Evolutionary conservation across 306 rosid species (phyloP), one percentile per base, ranked within the genome.

Genomic region (Pterocarpus macrocarpus): DNA sequence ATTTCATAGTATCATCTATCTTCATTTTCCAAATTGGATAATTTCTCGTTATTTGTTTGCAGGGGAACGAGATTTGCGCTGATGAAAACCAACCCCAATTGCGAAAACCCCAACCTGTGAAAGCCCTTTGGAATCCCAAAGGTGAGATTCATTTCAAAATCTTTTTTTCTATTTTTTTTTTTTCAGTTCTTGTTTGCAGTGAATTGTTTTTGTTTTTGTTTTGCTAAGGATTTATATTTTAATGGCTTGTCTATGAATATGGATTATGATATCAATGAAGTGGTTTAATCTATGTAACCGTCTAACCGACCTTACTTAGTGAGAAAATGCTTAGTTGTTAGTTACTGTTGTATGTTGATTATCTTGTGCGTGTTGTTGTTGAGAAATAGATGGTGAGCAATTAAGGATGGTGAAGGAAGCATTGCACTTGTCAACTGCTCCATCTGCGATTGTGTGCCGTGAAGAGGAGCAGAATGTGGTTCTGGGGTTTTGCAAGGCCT

Each of bases 381-480:
- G 64, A 15, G 36, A 30, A 49, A 64, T 77, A 95, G 99, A 93
- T 80, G 38, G 56, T 3, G 93, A 90, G 86, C 92, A 91, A 67
- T 57, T 87, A 62, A 90, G 84, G 80, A 53, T 5, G n/a, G 94
- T 70, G 85, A 93, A 91, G 88, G 90, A 91, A 83, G 96, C 90
- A 3, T 58, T 95, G 83, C 97, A 95, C 44, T 82, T 95, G 62
- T 93, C 97, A 0, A 87, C 90, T 0, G 89, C 90, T 4, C 98
- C 99, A 1, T 50, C 94, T 28, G 82, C 80, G 0, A 71, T 91
- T 0, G 87, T 84, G 61, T 95, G 98, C 72, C 93, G 98, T 3
- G 97, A 95, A 52, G 87, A 80, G 0, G 98, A 95, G 88, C 99
- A 90, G 78, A 84, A 80, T 68, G 85, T 86, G 86, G 90, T 95